phyloP scores from a whole-genome alignment of 805 yeast species.

The Ogataea wickerhamii region DNA sequence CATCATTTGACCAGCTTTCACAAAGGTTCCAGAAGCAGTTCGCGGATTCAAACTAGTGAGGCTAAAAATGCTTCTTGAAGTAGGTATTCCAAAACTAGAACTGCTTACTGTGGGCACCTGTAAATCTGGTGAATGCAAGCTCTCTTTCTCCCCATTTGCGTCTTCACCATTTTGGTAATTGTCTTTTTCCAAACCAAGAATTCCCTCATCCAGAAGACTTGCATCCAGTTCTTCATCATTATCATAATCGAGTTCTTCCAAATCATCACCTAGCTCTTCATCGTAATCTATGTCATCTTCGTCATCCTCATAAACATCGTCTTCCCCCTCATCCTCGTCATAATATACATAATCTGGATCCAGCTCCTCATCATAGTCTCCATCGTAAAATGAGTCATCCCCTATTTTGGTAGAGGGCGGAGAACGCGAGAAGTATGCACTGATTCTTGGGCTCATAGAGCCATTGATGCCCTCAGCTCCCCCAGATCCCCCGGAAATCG shows the following conservation, averaged over 20 bases:
- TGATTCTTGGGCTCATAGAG: conserved; percentile 15
- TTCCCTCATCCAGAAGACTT: conserved; percentile 9
- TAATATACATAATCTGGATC: conserved; percentile 34
- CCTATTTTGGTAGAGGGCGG: conserved; percentile 23
- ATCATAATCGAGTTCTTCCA: conserved; percentile 15
- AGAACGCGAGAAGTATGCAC: conserved; percentile 18
- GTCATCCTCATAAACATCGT: conserved; percentile 25
- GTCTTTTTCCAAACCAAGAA: background rate
- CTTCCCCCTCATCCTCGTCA: conserved; percentile 29
- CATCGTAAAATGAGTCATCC: conserved; percentile 27
- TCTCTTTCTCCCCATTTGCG: background rate
- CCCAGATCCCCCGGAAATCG: background rate
- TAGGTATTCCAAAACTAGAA: conserved; percentile 13
- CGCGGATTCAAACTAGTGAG: conserved; percentile 15
- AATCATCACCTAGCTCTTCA: conserved; percentile 29
- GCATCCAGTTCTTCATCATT: conserved; percentile 17
- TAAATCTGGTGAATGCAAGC: background rate
- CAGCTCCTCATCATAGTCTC: conserved; percentile 30
- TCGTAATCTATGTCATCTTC: conserved; percentile 33
- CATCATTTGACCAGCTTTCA: conserved; percentile 24
- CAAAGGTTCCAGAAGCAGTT: conserved; percentile 23
- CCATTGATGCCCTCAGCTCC: conserved; percentile 4
- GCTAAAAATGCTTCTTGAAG: conserved; percentile 13
- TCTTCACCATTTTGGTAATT: background rate
- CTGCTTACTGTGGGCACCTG: conserved; percentile 1